Percentiles rank a stretch among this genome's conserved stretches.
Evolutionary conservation across 2,329 filamentous ascomycete species (phyloP).

Genomic region (Xylaria sp.): DNA sequence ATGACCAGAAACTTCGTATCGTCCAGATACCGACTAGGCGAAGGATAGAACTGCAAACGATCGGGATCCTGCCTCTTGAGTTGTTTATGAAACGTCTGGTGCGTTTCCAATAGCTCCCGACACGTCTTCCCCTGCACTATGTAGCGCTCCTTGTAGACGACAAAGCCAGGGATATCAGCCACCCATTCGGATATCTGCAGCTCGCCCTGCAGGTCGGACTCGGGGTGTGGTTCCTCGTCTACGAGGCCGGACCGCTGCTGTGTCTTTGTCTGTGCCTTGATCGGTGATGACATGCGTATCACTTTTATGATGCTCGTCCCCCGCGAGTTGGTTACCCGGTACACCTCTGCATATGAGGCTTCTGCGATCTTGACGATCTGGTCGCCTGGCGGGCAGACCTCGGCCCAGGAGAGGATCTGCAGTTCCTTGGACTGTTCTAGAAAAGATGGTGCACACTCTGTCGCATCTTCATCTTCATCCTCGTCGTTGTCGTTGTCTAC

Average conservation of each 20-base stretch:
- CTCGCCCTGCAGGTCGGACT: slow-evolving; percentile 53
- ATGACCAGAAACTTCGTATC: slow-evolving; percentile 56
- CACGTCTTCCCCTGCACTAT: slow-evolving; percentile 53
- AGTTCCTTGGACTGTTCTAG: slow-evolving; percentile 28
- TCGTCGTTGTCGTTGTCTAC: neutral
- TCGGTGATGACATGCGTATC: slow-evolving; percentile 54
- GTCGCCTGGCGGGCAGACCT: slow-evolving; percentile 50
- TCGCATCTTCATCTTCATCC: neutral
- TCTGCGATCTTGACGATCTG: slow-evolving; percentile 60
- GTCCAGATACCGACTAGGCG: slow-evolving; percentile 54
- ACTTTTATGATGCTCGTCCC: slow-evolving; percentile 62
- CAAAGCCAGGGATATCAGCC: slow-evolving; percentile 59
- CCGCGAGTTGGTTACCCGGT: slow-evolving; percentile 53
- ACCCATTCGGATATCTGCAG: slow-evolving; percentile 59
- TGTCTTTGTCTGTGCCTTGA: slow-evolving; percentile 52
- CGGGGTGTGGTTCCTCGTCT: slow-evolving; percentile 53
- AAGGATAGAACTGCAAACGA: slow-evolving; percentile 56
- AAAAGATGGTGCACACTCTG: neutral
- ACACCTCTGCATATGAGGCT: slow-evolving; percentile 62
- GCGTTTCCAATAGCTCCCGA: slow-evolving; percentile 52
- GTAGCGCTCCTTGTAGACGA: slow-evolving; percentile 60
- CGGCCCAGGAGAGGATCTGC: slow-evolving; percentile 49
- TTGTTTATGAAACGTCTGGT: slow-evolving; percentile 51
- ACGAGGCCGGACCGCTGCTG: slow-evolving; percentile 51
- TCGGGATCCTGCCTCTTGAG: slow-evolving; percentile 52